phyloP scores from a whole-genome alignment of 192 early-diverging fungal genomes.

The Funneliformis geosporum region DNA sequence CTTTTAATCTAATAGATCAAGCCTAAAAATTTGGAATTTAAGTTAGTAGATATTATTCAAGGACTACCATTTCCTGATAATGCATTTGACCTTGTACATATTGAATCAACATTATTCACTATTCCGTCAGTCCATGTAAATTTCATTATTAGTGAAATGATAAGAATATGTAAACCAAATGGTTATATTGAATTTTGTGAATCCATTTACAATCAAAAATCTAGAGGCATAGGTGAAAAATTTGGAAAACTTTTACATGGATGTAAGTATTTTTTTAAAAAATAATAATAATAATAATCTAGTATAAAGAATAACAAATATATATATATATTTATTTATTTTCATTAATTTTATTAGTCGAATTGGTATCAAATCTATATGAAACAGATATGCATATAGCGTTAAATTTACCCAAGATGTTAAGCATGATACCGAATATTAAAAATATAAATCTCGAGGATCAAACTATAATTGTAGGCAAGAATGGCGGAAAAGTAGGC shows the following conservation, averaged over 20 bases:
- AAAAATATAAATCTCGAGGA: not conserved
- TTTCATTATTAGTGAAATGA: not conserved
- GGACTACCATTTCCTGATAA: not conserved
- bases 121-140: not conserved
- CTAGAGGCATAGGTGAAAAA: not conserved
- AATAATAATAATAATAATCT: no score
- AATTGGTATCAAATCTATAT: not conserved
- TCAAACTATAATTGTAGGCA: not conserved
- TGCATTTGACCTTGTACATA: not conserved
- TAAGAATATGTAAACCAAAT: not conserved
- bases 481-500: not conserved
- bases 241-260: not conserved
- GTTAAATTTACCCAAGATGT: not conserved
- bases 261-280: not conserved
- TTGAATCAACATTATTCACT: not conserved
- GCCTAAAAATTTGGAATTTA: not conserved
- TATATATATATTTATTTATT: no score
- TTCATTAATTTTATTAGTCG: not conserved
- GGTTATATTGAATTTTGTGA: not conserved
- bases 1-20: not conserved
- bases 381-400: not conserved
- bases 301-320: no score
- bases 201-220: not conserved
- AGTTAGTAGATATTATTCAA: not conserved
- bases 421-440: not conserved